Conservation (phyloP, 1,284 basidiomycete genomes). For the Cryptococcus hybrid region DNA sequence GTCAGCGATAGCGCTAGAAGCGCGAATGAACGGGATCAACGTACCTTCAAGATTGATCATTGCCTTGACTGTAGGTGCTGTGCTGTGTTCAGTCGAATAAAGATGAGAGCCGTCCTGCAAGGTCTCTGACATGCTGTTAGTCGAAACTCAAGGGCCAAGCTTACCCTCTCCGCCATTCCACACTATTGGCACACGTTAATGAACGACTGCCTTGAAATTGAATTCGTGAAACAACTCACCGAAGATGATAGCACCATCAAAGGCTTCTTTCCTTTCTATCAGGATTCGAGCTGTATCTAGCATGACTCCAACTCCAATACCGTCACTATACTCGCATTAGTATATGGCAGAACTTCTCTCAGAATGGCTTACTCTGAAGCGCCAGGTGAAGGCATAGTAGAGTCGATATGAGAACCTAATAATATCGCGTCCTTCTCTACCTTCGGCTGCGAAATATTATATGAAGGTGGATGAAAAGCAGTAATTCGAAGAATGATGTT, state of each 20-base stretch:
- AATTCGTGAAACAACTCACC: slow-evolving; percentile 55
- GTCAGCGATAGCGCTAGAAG: slow-evolving; percentile 5
- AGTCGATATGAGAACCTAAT: slow-evolving; percentile 86
- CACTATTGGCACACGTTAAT: slow-evolving; percentile 55
- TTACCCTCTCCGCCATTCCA: slow-evolving; percentile 88
- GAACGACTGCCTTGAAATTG: neutral
- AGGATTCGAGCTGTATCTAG: slow-evolving; percentile 83
- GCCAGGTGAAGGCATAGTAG: slow-evolving; percentile 63
- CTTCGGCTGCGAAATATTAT: slow-evolving; percentile 58
- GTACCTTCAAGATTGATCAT: slow-evolving; percentile 83
- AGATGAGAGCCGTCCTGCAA: slow-evolving; percentile 94
- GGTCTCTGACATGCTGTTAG: slow-evolving; percentile 41
- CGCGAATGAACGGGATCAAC: slow-evolving; percentile 42
- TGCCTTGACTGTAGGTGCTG: slow-evolving; percentile 72
- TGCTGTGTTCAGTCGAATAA: slow-evolving; percentile 81
- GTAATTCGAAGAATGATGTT: slow-evolving; percentile 90
- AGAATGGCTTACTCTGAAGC: slow-evolving; percentile 63
- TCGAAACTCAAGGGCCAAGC: neutral
- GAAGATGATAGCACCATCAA: slow-evolving; percentile 80
- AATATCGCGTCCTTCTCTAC: slow-evolving; percentile 80
- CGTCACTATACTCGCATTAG: slow-evolving; percentile 56
- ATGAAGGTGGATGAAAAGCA: slow-evolving; percentile 34
- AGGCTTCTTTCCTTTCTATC: slow-evolving; percentile 66
- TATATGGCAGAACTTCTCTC: neutral
- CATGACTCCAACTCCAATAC: slow-evolving; percentile 84